These are phyloP conservation scores for Epichloe festucae DNA, from an alignment of 2,329 filamentous ascomycete genomes.

Conservation along the genomic window DNA sequence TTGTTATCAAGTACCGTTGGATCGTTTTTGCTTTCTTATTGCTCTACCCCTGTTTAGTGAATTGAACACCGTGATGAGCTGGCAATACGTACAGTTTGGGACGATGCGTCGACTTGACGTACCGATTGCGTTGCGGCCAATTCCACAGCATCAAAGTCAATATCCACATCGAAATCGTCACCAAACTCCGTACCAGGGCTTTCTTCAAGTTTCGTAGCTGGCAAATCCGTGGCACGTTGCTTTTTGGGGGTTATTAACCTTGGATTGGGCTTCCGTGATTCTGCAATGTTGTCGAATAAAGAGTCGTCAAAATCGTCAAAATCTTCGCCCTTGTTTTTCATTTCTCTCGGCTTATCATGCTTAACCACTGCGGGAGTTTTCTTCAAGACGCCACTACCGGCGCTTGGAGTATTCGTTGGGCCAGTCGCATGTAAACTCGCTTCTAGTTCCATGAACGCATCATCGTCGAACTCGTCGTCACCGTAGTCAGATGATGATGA, in stretches of 20 bases:
- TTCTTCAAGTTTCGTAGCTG: constrained; percentile 3
- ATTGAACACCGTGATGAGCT: constrained; percentile 12
- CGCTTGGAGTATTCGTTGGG: constrained; percentile 5
- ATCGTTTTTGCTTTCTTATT: constrained; percentile 58
- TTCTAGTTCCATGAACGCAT: constrained; percentile 42
- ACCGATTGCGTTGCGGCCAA: constrained; percentile 57
- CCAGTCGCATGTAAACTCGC: constrained; percentile 22
- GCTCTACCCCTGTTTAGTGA: constrained; percentile 58
- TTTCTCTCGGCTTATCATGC: neutral
- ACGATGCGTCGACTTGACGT: constrained; percentile 15
- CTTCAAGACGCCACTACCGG: constrained; percentile 19
- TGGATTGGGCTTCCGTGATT: constrained; percentile 3
- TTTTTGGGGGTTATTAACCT: constrained; percentile 5
- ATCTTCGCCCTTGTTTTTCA: constrained; percentile 28
- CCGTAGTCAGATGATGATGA: constrained; percentile 34
- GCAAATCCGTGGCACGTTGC: constrained; percentile 3
- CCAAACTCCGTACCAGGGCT: constrained; percentile 22
- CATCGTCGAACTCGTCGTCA: constrained; percentile 47
- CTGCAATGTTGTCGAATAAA: constrained; percentile 32
- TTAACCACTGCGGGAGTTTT: neutral
- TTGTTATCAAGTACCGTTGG: constrained; percentile 73
- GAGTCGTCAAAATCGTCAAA: constrained; percentile 57
- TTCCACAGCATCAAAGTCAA: constrained; percentile 69
- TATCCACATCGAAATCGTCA: constrained; percentile 49
- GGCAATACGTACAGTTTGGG: constrained; percentile 21